These are phyloP conservation scores for Aspergillus conjunctus DNA, from an alignment of 495 filamentous ascomycete species.

Conservation along the genomic window DNA sequence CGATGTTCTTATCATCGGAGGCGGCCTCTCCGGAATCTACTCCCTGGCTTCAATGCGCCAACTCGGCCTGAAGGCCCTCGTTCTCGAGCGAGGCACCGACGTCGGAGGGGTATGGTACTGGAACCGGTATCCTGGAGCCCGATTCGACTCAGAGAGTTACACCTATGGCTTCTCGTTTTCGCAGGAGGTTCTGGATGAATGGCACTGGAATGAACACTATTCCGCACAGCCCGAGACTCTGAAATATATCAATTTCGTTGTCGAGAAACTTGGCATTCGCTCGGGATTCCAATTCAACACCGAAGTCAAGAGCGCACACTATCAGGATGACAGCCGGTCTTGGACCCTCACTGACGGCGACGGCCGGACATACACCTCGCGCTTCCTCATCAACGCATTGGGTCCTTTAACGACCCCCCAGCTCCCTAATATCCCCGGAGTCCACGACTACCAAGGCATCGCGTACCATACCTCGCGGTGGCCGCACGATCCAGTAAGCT, in stretches of 20 bases:
- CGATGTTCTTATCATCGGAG: too few species aligned
- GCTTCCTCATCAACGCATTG: constrained; percentile 43
- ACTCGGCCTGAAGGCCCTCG: constrained; percentile 31
- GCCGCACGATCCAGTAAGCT: constrained; percentile 47
- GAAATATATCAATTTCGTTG: constrained; percentile 39
- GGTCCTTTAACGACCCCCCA: constrained; percentile 30
- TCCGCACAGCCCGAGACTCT: constrained; percentile 47
- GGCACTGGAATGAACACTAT: constrained; percentile 51
- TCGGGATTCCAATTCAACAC: constrained; percentile 45
- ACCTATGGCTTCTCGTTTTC: constrained; percentile 50
- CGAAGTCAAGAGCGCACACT: constrained; percentile 43
- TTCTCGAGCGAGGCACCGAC: constrained; percentile 47
- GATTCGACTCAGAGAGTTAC: constrained; percentile 44
- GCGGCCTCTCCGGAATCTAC: too few species aligned
- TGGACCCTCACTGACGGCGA: constrained; percentile 47
- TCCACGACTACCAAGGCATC: constrained; percentile 47
- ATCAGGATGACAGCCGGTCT: constrained; percentile 31
- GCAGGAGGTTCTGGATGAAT: constrained; percentile 48
- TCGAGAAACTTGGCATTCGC: constrained; percentile 44
- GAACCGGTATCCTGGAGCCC: constrained; percentile 55
- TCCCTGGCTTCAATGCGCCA: too few species aligned
- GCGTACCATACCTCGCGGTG: constrained; percentile 56
- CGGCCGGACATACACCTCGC: constrained; percentile 45
- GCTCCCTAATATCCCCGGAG: constrained; percentile 29
- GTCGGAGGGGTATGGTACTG: constrained; percentile 55